Evolutionary conservation across 345 rosid genomes (phyloP), one percentile per base, ranked within the genome.

Genomic region (Citrus cavaleriei): DNA sequence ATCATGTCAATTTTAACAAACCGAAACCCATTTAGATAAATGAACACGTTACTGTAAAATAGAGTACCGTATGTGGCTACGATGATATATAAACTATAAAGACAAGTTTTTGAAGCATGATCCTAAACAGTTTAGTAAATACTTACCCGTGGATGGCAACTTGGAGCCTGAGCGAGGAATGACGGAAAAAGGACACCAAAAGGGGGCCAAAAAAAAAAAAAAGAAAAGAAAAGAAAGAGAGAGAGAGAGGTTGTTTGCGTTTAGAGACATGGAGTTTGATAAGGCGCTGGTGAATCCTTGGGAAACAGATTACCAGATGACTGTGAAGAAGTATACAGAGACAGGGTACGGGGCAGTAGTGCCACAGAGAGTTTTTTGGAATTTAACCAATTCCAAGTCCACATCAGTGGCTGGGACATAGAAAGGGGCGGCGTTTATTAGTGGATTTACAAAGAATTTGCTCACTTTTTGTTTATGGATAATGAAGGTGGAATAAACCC

Each of bases 231-330:
- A 30, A 6, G 1, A 35, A 1, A 35, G 37, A 35, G 37, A 35
- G 91, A 84, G 90, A 7, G 87, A 84, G 78, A 80, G 86, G 79
- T 83, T 88, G 55, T 84, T 90, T 63, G 91, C 88, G 64, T 91
- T 90, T 62, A 91, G 92, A 40, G 94, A 87, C 73, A 93, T 93
- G 96, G 90, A 89, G 10, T 93, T 90, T 30, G 89, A 89, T 72
- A 0, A 76, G 59, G 93, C 90, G 0, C 82, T 85, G 2, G 2
- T 5, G 1, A 70, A 25, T 63, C 79, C 8, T 6, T 86, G 89
- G 93, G 97, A 88, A 67, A 88, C 91, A 0, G 87, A 91, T 72
- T 76, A 89, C 27, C 65, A 88, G 27, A 78, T 55, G 22, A 90
- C 89, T 8, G 72, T 1, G 73, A 89, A 76, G 73, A 93, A 91